Evolutionary conservation across 768 basidiomycete genomes (phyloP), one percentile per base, ranked within the genome.

Genomic region (Calocybe gangraenosa): DNA sequence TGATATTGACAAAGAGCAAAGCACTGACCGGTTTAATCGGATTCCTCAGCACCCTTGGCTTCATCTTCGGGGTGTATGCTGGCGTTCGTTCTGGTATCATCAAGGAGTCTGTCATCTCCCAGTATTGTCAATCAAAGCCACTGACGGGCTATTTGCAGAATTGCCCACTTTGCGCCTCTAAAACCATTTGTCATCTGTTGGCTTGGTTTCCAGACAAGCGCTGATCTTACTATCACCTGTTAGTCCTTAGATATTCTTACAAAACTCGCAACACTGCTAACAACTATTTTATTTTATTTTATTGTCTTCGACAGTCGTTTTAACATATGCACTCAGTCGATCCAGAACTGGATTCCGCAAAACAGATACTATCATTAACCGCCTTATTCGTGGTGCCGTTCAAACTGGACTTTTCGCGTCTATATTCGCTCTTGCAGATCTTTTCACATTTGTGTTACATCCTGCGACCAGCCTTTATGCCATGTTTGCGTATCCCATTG

Each of bases 361-460:
- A 50, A 80, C 73, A 3, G 76, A 81, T 50, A 73, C 66, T 0
- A 65, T 78, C 44, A 72, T 78, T 52, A 75, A 75, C 46, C 70
- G 73, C 25, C 63, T 79, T 2, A 78, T 79, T 48, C 73, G 74
- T 42, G 76, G 76, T 20, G 75, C 77, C 8, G 58, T 79, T 23
- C 76, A 78, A 49, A 79, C 78, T 3, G 77, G 78, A 32, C 49
- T 75, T 4, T 78, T 79, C 46, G 73, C 70, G 10, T 70, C 73
- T 0, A 59, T 76, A 1, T 77, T 80, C 39, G 75, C 78, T 8
- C 50, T 78, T 28, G 73, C 66, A 1, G 76, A 79, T 54, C 54
- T 80, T 20, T 68, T 77, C 25, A 52, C 62, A 18, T 68, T 69
- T 50, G 46, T 65, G 32, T 54, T 73, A 8, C 55, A 66, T 34